Evolutionary conservation across 306 rosid genomes (phyloP).

Genomic region (Astragalus glycyphyllos): DNA sequence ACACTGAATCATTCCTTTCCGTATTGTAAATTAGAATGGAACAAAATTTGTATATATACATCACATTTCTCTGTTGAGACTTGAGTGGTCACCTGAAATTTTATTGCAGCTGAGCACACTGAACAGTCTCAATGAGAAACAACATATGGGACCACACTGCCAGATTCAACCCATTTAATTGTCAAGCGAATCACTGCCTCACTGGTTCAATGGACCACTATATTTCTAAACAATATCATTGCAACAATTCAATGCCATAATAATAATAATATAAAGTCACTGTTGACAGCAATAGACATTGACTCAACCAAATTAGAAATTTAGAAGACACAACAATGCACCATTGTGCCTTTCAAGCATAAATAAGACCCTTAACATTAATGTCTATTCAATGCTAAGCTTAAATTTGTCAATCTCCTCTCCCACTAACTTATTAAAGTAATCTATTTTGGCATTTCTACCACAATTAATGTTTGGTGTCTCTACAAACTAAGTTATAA

Average conservation of each 20-base stretch:
- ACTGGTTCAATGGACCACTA: slow-evolving; percentile 45
- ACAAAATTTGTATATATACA: neutral
- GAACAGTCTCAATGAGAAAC: neutral
- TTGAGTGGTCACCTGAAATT: neutral
- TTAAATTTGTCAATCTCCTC: slow-evolving; percentile 39
- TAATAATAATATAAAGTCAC: slow-evolving; percentile 33
- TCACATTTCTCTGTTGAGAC: neutral
- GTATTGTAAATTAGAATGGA: neutral
- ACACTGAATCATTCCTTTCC: too few species aligned
- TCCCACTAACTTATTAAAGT: slow-evolving; percentile 40
- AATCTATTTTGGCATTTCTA: slow-evolving; percentile 38
- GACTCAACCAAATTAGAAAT: slow-evolving; percentile 38
- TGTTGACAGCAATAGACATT: slow-evolving; percentile 36
- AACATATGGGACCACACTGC: slow-evolving; percentile 27
- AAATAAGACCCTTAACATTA: slow-evolving; percentile 23
- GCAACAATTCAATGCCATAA: slow-evolving; percentile 43
- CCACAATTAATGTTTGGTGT: slow-evolving; percentile 37
- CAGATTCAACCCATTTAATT: slow-evolving; percentile 39
- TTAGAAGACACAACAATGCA: slow-evolving; percentile 22
- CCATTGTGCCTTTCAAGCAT: slow-evolving; percentile 16
- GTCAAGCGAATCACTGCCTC: slow-evolving; percentile 31
- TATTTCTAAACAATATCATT: slow-evolving; percentile 30
- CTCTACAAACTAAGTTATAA: slow-evolving; percentile 66
- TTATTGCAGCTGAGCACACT: neutral
- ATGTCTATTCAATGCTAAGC: slow-evolving; percentile 49